Evolutionary conservation across 805 yeast genomes (phyloP).

Genomic region (Barnettozyma populi): DNA sequence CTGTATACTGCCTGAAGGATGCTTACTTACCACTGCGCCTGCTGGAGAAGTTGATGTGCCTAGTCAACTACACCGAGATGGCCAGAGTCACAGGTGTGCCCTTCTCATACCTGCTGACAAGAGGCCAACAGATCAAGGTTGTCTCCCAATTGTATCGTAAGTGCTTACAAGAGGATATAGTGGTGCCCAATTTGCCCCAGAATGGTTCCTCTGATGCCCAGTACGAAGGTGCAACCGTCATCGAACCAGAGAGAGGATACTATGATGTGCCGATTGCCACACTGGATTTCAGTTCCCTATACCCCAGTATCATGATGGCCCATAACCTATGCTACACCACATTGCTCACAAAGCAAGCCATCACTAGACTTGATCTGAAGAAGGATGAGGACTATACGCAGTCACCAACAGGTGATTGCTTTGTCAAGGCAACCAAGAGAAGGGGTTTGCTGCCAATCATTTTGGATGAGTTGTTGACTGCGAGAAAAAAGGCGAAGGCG

Average conservation of each 20-base stretch:
- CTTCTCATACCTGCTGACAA: constrained; percentile 74
- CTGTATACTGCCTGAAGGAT: constrained; percentile 95
- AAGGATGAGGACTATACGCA: constrained; percentile 74
- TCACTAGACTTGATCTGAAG: constrained; percentile 55
- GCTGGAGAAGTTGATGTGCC: constrained; percentile 89
- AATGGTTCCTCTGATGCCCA: constrained; percentile 79
- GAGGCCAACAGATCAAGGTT: constrained; percentile 98
- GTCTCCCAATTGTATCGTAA: constrained; percentile 92
- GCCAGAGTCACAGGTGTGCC: constrained; percentile 99
- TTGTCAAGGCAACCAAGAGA: constrained; percentile 63
- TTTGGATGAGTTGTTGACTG: constrained; percentile 78
- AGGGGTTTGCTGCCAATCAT: constrained; percentile 91
- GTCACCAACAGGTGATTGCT: constrained; percentile 91
- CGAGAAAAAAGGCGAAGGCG: constrained; percentile 88
- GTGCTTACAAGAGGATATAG: constrained; percentile 79
- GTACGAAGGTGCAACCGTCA: constrained; percentile 98
- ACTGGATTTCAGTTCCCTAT: constrained; percentile 92
- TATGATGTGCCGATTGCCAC: constrained; percentile 98
- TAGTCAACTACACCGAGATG: constrained; percentile 97
- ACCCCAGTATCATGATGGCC: constrained; percentile 99
- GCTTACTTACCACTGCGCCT: constrained; percentile 87
- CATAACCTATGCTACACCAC: constrained; percentile 96
- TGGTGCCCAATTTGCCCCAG: constrained; percentile 83
- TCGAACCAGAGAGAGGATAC: constrained; percentile 93
- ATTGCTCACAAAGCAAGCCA: constrained; percentile 60